A percentile compares a stretch with the other conserved stretches of the same genome.
Evolutionary conservation across 805 yeast genomes (phyloP).

Genomic region (Pichia paraexigua): DNA sequence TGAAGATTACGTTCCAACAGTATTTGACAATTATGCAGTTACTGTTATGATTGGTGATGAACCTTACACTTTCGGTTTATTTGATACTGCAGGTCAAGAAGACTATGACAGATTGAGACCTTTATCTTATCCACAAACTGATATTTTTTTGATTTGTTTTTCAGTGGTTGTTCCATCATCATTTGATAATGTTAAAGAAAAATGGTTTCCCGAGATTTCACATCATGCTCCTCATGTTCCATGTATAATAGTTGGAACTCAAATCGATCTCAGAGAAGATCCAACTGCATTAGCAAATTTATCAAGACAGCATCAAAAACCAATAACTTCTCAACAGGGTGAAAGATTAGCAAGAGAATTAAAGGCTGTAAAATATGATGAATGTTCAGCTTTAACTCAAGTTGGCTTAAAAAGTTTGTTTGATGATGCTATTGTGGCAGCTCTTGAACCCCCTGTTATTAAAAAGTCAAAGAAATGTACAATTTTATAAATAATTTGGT

Average conservation of each 20-base stretch:
- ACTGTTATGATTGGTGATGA: conserved; percentile 97
- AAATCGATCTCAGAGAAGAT: conserved; percentile 89
- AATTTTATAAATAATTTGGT: conserved; percentile 46
- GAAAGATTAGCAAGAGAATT: conserved; percentile 89
- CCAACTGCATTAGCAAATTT: conserved; percentile 84
- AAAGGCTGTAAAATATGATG: conserved; percentile 93
- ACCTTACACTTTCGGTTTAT: conserved; percentile 93
- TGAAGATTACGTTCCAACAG: conserved; percentile 98
- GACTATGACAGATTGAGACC: conserved; percentile 98
- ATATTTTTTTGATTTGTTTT: conserved; percentile 92
- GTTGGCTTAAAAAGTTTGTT: conserved; percentile 96
- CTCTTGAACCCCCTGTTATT: conserved; percentile 91
- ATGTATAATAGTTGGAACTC: conserved; percentile 94
- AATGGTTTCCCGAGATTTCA: conserved; percentile 96
- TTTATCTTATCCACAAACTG: conserved; percentile 93
- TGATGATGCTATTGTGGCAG: conserved; percentile 98
- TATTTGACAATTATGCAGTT: conserved; percentile 90
- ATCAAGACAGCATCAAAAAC: conserved; percentile 82
- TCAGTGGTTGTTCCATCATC: conserved; percentile 96
- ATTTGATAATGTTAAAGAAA: conserved; percentile 94
- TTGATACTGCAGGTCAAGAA: conserved; percentile 99
- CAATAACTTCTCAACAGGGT: conserved; percentile 81
- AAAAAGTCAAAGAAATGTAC: conserved; percentile 77
- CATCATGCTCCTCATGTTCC: conserved; percentile 98
- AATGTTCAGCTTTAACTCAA: conserved; percentile 96